Conservation (phyloP, 768 basidiomycete genomes). For the Gloeophyllum trabeum region DNA sequence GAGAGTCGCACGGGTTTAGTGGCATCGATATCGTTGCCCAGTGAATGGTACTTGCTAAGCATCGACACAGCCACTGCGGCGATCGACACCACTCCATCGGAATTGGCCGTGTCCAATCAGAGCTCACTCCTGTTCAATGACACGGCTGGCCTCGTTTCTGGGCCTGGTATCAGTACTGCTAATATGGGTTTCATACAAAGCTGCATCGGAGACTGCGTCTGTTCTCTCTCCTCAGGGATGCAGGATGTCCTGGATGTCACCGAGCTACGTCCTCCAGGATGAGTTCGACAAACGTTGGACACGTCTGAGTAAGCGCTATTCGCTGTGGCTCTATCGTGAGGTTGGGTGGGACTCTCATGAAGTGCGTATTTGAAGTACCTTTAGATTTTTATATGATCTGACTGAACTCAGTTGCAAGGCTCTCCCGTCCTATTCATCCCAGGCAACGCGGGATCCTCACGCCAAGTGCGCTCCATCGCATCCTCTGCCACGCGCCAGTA, state of each 20-base stretch:
- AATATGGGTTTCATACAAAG: constrained; percentile 22
- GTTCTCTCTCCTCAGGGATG: constrained; percentile 82
- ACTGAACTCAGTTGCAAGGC: constrained; percentile 27
- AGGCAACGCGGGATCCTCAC: constrained; percentile 92
- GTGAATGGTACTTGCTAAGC: no score
- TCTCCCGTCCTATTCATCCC: constrained; percentile 93
- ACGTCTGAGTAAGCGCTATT: constrained; percentile 62
- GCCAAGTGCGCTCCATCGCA: constrained; percentile 90
- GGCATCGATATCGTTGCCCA: no score
- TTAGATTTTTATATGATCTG: constrained; percentile 8
- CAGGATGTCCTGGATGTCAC: constrained; percentile 94
- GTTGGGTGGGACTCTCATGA: constrained; percentile 66
- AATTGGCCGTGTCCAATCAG: no score
- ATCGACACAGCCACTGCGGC: no score
- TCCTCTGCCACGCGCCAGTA: constrained; percentile 82
- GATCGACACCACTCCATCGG: no score
- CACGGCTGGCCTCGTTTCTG: no score
- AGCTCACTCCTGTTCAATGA: no score
- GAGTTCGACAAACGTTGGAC: constrained; percentile 62
- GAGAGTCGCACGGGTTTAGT: no score
- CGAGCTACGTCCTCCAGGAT: constrained; percentile 70
- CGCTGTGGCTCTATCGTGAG: constrained; percentile 88
- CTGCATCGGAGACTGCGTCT: constrained; percentile 30
- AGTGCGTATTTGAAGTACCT: constrained; percentile 25
- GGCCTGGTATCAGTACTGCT: no score